phyloP scores from a whole-genome alignment of 1,284 basidiomycete genomes.

The Testicularia cyperi region DNA sequence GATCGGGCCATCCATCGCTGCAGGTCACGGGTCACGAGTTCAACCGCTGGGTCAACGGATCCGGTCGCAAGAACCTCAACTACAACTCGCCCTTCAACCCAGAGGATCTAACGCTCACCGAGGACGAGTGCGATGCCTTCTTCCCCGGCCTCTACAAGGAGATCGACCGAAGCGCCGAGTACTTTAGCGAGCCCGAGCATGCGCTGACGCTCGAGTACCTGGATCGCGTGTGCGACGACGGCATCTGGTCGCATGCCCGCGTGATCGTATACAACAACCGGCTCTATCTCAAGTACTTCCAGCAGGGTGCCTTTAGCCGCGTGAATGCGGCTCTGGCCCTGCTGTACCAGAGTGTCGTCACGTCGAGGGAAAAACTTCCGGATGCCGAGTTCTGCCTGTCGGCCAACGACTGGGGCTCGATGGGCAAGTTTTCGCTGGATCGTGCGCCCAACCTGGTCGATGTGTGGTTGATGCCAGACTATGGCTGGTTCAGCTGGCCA shows the following conservation, averaged over 20 bases:
- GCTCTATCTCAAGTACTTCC: conserved; percentile 48
- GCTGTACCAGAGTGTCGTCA: conserved; percentile 41
- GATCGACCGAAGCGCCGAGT: conserved; percentile 43
- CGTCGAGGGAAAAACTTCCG: conserved; percentile 46
- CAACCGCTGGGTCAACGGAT: conserved; percentile 33
- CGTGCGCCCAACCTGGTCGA: conserved; percentile 42
- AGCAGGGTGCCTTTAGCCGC: conserved; percentile 43
- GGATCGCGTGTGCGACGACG: conserved; percentile 51
- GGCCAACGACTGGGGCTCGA: conserved; percentile 51
- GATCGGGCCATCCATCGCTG: not conserved
- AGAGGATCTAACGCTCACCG: conserved; percentile 50
- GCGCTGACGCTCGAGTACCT: conserved; percentile 37
- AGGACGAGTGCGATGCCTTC: conserved; percentile 54
- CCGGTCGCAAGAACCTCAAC: conserved; percentile 16
- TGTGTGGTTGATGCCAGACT: conserved; percentile 59
- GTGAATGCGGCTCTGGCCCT: conserved; percentile 44
- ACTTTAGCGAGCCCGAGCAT: conserved; percentile 37
- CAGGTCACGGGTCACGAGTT: conserved; percentile 28
- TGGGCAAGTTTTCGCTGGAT: conserved; percentile 53
- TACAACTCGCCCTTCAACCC: conserved; percentile 53
- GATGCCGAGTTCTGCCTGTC: conserved; percentile 57
- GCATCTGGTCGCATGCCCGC: conserved; percentile 48
- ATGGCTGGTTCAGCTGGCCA: conserved; percentile 54
- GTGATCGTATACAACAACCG: conserved; percentile 55
- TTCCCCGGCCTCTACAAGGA: conserved; percentile 54